These are phyloP conservation scores for Leccinum cinnamomeum DNA, from an alignment of 1,284 basidiomycete genomes.

Conservation along the genomic window DNA sequence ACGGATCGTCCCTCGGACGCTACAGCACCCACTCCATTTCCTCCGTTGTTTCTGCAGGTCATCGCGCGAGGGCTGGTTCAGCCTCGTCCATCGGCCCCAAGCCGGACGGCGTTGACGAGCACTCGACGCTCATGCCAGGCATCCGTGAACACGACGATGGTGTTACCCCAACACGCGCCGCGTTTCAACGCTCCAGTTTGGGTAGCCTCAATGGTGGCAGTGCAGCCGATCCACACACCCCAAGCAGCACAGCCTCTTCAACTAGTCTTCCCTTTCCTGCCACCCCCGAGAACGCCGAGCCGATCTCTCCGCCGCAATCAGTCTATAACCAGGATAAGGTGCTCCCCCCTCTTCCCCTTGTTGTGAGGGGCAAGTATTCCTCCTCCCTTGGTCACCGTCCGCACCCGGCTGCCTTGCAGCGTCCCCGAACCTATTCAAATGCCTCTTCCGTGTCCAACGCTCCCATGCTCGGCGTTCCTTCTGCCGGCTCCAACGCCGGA, in stretches of 20 bases:
- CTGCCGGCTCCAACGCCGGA: conserved; percentile 6
- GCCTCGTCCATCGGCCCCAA: conserved; percentile 11
- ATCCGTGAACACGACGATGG: conserved; percentile 34
- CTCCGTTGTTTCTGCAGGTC: conserved; percentile 8
- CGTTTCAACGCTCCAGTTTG: conserved; percentile 28
- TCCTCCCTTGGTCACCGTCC: conserved; percentile 19
- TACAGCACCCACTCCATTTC: conserved; percentile 27
- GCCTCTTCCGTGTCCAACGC: conserved; percentile 32
- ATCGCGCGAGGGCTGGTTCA: conserved; percentile 17
- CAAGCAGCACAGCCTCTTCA: conserved; percentile 40
- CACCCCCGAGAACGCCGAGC: conserved; percentile 40
- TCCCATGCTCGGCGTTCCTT: conserved; percentile 14
- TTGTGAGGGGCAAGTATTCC: conserved; percentile 20
- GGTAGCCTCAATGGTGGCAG: conserved; percentile 26
- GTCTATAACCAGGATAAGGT: conserved; percentile 27
- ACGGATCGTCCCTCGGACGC: conserved; percentile 27
- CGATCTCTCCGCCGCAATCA: conserved; percentile 11
- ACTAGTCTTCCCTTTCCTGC: conserved; percentile 45
- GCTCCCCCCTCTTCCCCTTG: conserved; percentile 30
- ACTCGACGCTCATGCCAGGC: conserved; percentile 27
- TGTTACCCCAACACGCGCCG: conserved; percentile 30
- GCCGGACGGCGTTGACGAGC: conserved; percentile 6
- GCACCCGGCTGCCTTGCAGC: conserved; percentile 14
- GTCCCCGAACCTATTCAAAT: conserved; percentile 30
- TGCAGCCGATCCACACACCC: conserved; percentile 32